Conservation (phyloP, 1,284 basidiomycete species). For the Trametes polyzona region DNA sequence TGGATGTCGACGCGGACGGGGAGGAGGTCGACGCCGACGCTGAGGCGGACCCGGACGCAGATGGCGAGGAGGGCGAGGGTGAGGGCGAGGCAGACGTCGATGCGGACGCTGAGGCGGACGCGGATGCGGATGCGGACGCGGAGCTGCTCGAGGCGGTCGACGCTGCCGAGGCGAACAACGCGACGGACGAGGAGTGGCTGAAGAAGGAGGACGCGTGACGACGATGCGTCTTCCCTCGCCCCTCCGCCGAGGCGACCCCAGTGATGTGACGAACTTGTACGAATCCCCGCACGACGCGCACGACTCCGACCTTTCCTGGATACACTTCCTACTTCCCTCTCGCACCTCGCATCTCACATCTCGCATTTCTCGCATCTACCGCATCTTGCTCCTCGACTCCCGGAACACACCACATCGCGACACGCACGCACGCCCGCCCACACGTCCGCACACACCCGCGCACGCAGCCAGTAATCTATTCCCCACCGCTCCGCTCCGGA, state of each 20-base stretch:
- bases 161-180: slow-evolving; percentile 40
- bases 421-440: too few relatives aligned
- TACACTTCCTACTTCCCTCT: too few relatives aligned
- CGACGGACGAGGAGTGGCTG: slow-evolving; percentile 33
- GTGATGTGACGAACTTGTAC: neutral
- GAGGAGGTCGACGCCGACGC: slow-evolving; percentile 35
- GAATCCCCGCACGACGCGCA: neutral
- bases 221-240: neutral
- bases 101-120: slow-evolving; percentile 32
- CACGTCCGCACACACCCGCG: too few relatives aligned
- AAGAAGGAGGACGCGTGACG: slow-evolving; percentile 36
- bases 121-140: slow-evolving; percentile 38
- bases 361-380: too few relatives aligned
- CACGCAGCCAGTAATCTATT: too few relatives aligned
- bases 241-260: neutral
- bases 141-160: slow-evolving; percentile 43
- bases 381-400: too few relatives aligned
- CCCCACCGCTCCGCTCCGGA: too few relatives aligned
- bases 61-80: slow-evolving; percentile 30
- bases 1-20: slow-evolving; percentile 26
- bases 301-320: too few relatives aligned
- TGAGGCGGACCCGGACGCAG: slow-evolving; percentile 32
- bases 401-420: too few relatives aligned
- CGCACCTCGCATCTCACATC: too few relatives aligned
- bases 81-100: slow-evolving; percentile 31